Percentiles rank a stretch among this genome's conserved stretches.
Evolutionary conservation across 1,139 yeast genomes (phyloP).

Genomic region (Hyphopichia wangnamkhiaoensis): DNA sequence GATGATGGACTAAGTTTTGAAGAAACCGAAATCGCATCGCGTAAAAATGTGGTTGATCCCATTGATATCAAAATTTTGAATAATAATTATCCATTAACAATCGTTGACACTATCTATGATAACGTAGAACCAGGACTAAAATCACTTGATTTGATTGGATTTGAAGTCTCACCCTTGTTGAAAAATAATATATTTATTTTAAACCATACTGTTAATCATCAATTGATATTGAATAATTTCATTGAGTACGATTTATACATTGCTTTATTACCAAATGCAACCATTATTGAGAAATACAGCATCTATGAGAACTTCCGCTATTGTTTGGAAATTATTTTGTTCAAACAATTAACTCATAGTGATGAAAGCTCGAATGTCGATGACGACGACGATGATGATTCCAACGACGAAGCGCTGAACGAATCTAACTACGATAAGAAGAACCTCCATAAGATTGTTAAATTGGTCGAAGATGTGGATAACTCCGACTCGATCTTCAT

Average conservation of each 20-base stretch:
- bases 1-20: constrained; percentile 23
- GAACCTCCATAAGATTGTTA: constrained; percentile 25
- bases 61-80: constrained; percentile 26
- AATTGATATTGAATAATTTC: constrained; percentile 38
- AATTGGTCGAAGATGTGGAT: constrained; percentile 29
- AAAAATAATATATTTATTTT: constrained; percentile 21
- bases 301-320: constrained; percentile 35
- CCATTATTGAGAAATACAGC: constrained; percentile 26
- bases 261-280: constrained; percentile 14
- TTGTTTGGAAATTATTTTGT: constrained; percentile 42
- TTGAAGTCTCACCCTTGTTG: constrained; percentile 28
- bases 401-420: constrained; percentile 1
- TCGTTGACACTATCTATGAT: constrained; percentile 14
- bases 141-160: constrained; percentile 33
- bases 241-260: constrained; percentile 41
- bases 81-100: constrained; percentile 32
- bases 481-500: constrained; percentile 36
- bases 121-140: neutral
- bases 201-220: constrained; percentile 29
- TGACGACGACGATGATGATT: constrained; percentile 10
- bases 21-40: constrained; percentile 7
- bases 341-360: constrained; percentile 28
- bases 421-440: neutral
- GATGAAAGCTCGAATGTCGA: constrained; percentile 2
- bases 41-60: constrained; percentile 20